Base-by-base conservation (phyloP, 306 rosid species). In the Trifolium repens region DNA sequence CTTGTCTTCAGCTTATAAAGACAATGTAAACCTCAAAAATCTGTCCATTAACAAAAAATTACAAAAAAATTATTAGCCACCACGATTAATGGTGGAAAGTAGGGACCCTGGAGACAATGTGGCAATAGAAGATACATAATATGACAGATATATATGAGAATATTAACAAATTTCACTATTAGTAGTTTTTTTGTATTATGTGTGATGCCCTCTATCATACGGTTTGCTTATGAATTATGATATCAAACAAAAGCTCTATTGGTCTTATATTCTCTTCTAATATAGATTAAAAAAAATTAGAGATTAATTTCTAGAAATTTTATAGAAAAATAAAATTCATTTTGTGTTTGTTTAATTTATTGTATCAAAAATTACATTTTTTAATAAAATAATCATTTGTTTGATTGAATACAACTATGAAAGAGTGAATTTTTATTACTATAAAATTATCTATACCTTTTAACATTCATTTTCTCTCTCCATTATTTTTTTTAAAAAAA, bases 141-240 rank as follows among this genome's bases (percentile, higher is more conserved):
- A 19, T 69, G 53, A 19, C 42, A 58, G 10, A 47, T 17, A 17
- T 17, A 27, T 52, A n/a, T 24, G 74, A 55, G 59, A 55, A 68
- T 44, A 57, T 59, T 55, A 67, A 53, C 55, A 39, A 71, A 37
- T 10, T 54, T 12, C 46, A 76, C 54, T n/a, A 27, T 76, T 16
- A 40, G 24, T 26, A 27, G 67, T 44, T 12, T 16, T 22, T 46
- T 46, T 44, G 15, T 46, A 3, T 39, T 17, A 68, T 44, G 22
- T 55, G 74, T 55, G 15, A 58, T 19, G 62, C 24, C 34, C 13
- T 14, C 63, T 63, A 63, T 50, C 55, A 13, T 74, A 46, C 52
- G 4, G n/a, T 46, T 13, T 12, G 52, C 15, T 12, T 46, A 46
- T 39, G 42, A 39, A 39, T 39, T 39, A 39, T 46, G 52, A 46